Conservation (phyloP, 148 eudicot species). For the Arctostaphylos glauca region DNA sequence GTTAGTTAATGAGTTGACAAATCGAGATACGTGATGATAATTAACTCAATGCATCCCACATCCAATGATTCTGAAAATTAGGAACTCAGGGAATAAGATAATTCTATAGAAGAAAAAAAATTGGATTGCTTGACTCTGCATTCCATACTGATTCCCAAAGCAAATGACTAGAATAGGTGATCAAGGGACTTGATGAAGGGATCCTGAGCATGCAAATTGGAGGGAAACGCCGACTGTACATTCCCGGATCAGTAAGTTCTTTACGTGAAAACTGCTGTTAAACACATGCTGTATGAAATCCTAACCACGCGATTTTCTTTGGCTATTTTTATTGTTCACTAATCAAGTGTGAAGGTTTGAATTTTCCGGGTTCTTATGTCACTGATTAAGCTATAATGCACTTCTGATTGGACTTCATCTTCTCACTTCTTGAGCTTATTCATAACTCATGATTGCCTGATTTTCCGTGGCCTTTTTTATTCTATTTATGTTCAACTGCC, state of each 20-base stretch:
- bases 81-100: background rate
- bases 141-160: background rate
- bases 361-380: background rate
- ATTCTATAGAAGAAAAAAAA: background rate
- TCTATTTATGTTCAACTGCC: background rate
- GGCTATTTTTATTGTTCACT: background rate
- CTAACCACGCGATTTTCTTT: background rate
- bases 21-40: background rate
- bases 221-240: conserved; percentile 86
- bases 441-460: background rate
- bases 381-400: background rate
- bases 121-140: background rate
- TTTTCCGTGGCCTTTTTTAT: background rate
- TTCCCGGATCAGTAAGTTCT: conserved; percentile 89
- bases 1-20: background rate
- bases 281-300: background rate
- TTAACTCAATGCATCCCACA: background rate
- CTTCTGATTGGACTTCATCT: background rate
- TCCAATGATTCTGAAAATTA: background rate
- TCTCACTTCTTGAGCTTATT: background rate
- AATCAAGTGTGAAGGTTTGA: background rate
- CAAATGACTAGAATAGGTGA: conserved; percentile 50
- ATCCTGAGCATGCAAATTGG: conserved; percentile 88
- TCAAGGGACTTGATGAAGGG: conserved; percentile 99
- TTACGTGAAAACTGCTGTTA: background rate